Percentiles rank a stretch among this genome's conserved stretches.
Conservation (phyloP, 176 grass and related monocot genomes). For the sorghum (Sorghum bicolor) region DNA sequence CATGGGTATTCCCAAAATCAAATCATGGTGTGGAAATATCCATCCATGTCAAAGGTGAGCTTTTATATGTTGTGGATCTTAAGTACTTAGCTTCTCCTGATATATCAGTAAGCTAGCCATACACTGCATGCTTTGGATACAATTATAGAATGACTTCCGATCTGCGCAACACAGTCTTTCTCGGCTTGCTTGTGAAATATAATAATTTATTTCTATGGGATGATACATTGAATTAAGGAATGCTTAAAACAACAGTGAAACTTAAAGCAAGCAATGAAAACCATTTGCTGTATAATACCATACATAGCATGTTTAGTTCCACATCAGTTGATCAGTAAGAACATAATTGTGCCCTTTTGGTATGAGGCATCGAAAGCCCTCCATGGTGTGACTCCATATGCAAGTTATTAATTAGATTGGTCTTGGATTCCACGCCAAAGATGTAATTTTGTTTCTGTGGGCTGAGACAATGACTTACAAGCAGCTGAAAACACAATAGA, state of each 20-base stretch:
- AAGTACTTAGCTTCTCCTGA: not conserved
- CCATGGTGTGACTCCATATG: not conserved
- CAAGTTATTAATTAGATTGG: not conserved
- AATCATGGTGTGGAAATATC: slow-evolving; percentile 99
- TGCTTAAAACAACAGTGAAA: not conserved
- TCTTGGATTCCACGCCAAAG: not conserved
- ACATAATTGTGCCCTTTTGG: not conserved
- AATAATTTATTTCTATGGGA: not conserved
- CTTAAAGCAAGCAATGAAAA: not conserved
- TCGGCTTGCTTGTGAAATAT: not conserved
- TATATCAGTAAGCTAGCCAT: not conserved
- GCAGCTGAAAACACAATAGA: not conserved
- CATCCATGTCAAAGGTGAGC: slow-evolving; percentile 83
- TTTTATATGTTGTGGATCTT: not conserved
- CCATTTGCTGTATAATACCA: not conserved
- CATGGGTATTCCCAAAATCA: slow-evolving; percentile 98
- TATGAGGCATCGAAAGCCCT: not conserved
- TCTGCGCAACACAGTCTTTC: not conserved
- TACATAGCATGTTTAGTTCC: slow-evolving; percentile 7
- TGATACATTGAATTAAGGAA: not conserved
- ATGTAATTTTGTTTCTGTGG: not conserved
- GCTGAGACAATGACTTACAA: not conserved
- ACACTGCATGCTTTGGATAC: not conserved
- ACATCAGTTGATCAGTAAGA: not conserved
- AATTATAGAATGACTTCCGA: not conserved